Percentiles rank a stretch among this genome's conserved stretches.
Conservation (phyloP, 352 stramenopile species). For the Globisporangium perplexum region DNA sequence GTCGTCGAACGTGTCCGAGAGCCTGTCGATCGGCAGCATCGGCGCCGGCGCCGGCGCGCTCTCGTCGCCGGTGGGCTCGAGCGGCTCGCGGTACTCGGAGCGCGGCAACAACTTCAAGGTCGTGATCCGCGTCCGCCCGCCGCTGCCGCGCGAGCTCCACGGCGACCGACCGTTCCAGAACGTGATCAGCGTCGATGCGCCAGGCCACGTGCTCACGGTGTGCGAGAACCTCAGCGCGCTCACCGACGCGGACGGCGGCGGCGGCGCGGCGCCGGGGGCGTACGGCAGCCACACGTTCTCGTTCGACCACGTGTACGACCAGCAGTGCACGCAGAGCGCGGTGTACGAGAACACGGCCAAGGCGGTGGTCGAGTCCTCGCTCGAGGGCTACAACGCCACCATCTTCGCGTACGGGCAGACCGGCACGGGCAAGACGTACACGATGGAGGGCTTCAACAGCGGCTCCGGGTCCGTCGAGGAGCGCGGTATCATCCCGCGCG, state of each 20-base stretch:
- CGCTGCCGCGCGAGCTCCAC: slow-evolving; percentile 84
- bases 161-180: slow-evolving; percentile 89
- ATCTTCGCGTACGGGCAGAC: slow-evolving; percentile 91
- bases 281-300: slow-evolving; percentile 90
- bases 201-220: slow-evolving; percentile 85
- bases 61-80: slow-evolving; percentile 30
- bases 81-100: slow-evolving; percentile 26
- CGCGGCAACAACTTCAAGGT: slow-evolving; percentile 89
- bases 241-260: slow-evolving; percentile 20
- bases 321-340: slow-evolving; percentile 83
- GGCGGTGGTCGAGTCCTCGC: slow-evolving; percentile 88
- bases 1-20: slow-evolving; percentile 50
- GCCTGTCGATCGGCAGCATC: slow-evolving; percentile 22
- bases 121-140: slow-evolving; percentile 89
- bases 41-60: slow-evolving; percentile 12
- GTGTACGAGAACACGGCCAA: slow-evolving; percentile 94
- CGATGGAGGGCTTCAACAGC: slow-evolving; percentile 95
- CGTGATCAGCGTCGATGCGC: slow-evolving; percentile 82
- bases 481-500: slow-evolving; percentile 96
- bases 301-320: slow-evolving; percentile 94
- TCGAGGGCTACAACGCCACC: slow-evolving; percentile 91
- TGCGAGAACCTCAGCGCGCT: slow-evolving; percentile 78
- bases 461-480: slow-evolving; percentile 85
- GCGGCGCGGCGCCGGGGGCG: slow-evolving; percentile 24
- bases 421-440: slow-evolving; percentile 92